These are phyloP conservation scores for Podila epigama DNA, from an alignment of 192 early-diverging fungal genomes.

Conservation along the genomic window DNA sequence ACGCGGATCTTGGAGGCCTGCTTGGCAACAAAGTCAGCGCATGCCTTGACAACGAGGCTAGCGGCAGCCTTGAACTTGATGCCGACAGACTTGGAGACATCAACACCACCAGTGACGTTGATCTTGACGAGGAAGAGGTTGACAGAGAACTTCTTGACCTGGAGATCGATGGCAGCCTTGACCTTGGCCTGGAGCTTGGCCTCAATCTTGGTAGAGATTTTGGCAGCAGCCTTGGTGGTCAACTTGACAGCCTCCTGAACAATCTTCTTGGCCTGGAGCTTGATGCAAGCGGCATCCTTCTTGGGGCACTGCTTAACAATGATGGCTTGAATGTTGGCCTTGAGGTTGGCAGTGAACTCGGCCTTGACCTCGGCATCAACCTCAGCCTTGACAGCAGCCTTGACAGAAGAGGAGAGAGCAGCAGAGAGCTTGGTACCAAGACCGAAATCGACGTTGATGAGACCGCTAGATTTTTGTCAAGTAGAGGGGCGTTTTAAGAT, in stretches of 20 bases:
- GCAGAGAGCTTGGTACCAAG: constrained; percentile 31
- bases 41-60: constrained; percentile 24
- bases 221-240: constrained; percentile 44
- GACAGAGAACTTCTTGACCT: constrained; percentile 49
- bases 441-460: constrained; percentile 40
- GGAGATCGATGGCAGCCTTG: constrained; percentile 38
- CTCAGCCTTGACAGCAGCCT: constrained; percentile 46
- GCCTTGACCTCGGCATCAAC: constrained; percentile 42
- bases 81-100: constrained; percentile 18
- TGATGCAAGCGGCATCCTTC: constrained; percentile 34
- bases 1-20: constrained; percentile 29
- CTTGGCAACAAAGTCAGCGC: constrained; percentile 28
- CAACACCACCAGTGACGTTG: constrained; percentile 29
- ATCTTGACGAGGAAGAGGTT: constrained; percentile 46
- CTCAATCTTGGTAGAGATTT: constrained; percentile 28
- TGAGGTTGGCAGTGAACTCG: constrained; percentile 40
- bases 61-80: constrained; percentile 39
- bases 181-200: constrained; percentile 29
- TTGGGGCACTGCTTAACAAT: constrained; percentile 43
- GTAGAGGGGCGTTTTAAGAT: neutral
- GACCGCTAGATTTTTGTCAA: constrained; percentile 14
- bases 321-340: constrained; percentile 40
- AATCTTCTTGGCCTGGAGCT: constrained; percentile 35
- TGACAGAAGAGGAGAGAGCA: constrained; percentile 38
- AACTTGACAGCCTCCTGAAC: constrained; percentile 35